A percentile compares a stretch with the other conserved stretches of the same genome.
Conservation (phyloP, 2,329 filamentous ascomycete genomes). For the Monilinia laxa region DNA sequence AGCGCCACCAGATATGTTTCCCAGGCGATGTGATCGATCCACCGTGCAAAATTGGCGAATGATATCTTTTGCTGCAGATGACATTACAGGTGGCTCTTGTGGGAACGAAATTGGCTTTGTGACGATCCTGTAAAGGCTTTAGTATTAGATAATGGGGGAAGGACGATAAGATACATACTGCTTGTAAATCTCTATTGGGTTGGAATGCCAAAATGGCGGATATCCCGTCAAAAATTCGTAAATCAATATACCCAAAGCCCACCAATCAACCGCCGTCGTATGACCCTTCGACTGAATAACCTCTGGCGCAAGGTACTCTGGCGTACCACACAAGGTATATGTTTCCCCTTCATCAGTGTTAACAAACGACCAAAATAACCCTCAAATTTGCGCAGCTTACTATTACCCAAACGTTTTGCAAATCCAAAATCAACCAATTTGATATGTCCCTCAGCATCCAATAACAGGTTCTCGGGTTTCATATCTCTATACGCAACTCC, state of each 20-base stretch:
- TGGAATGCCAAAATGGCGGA: slow-evolving; percentile 84
- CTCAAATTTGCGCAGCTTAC: slow-evolving; percentile 40
- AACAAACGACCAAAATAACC: slow-evolving; percentile 6
- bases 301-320: slow-evolving; percentile 81
- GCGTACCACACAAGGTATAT: slow-evolving; percentile 80
- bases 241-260: slow-evolving; percentile 79
- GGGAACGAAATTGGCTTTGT: slow-evolving; percentile 76
- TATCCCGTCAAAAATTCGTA: slow-evolving; percentile 85
- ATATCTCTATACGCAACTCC: slow-evolving; percentile 79
- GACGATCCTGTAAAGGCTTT: slow-evolving; percentile 59
- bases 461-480: slow-evolving; percentile 79
- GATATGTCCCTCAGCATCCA: slow-evolving; percentile 75
- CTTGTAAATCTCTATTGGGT: slow-evolving; percentile 84
- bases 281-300: slow-evolving; percentile 81
- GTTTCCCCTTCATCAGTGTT: slow-evolving; percentile 40
- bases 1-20: slow-evolving; percentile 75
- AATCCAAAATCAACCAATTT: slow-evolving; percentile 86
- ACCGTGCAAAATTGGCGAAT: slow-evolving; percentile 76
- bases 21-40: slow-evolving; percentile 73
- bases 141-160: slow-evolving; percentile 6
- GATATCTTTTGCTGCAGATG: slow-evolving; percentile 68
- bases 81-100: slow-evolving; percentile 56
- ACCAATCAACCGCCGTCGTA: slow-evolving; percentile 79
- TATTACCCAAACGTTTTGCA: slow-evolving; percentile 70
- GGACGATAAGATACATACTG: slow-evolving; percentile 50